These are phyloP conservation scores for Coemansia erecta DNA, from an alignment of 192 early-diverging fungal genomes.

Conservation along the genomic window DNA sequence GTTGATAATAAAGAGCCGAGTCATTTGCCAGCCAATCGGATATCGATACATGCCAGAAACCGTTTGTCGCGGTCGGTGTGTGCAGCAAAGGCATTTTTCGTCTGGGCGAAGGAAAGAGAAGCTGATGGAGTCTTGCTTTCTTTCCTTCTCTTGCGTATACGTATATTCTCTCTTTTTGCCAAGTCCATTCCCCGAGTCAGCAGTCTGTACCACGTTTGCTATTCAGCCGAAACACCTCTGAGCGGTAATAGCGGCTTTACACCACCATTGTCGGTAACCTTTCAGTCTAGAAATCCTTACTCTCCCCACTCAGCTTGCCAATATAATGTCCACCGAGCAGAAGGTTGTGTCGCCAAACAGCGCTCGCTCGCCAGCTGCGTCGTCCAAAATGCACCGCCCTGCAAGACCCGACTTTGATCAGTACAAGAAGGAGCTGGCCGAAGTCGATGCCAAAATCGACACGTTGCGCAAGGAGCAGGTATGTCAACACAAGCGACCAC, in stretches of 20 bases:
- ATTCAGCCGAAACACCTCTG: too few species aligned
- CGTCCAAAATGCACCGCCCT: slow-evolving; percentile 32
- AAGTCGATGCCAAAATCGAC: slow-evolving; percentile 58
- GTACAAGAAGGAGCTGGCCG: slow-evolving; percentile 53
- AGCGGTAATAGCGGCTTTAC: too few species aligned
- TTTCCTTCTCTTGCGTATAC: too few species aligned
- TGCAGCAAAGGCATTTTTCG: slow-evolving; percentile 2
- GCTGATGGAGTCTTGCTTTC: too few species aligned
- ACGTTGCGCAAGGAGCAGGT: slow-evolving; percentile 57
- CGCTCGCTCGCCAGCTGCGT: slow-evolving; percentile 8
- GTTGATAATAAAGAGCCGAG: too few species aligned
- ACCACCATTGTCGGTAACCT: too few species aligned
- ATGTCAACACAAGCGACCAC: slow-evolving; percentile 5
- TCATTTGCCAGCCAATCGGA: too few species aligned
- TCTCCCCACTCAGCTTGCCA: neutral
- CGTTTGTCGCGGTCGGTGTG: neutral
- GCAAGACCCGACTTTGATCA: slow-evolving; percentile 54
- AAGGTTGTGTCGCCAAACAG: slow-evolving; percentile 10
- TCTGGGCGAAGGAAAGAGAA: too few species aligned
- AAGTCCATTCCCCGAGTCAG: too few species aligned
- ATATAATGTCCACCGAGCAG: slow-evolving; percentile 31
- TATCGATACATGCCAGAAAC: too few species aligned
- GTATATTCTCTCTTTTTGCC: too few species aligned
- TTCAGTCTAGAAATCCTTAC: neutral
- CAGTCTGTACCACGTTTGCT: too few species aligned